Evolutionary conservation across 179 eudicot genomes (phyloP).

Genomic region (Camellia oleifera): DNA sequence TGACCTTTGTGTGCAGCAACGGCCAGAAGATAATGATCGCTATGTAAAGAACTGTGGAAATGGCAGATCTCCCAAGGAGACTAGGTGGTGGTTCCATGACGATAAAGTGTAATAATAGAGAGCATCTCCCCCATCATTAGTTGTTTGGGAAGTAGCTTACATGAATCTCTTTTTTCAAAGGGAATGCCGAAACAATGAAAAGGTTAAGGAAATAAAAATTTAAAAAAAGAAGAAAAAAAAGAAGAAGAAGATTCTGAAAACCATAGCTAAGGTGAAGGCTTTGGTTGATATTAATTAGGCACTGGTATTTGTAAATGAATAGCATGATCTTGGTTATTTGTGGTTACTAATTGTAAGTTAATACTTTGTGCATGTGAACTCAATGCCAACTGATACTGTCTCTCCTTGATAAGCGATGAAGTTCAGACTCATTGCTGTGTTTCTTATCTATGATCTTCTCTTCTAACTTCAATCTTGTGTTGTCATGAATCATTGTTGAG

Average conservation of each 20-base stretch:
- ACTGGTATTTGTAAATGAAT: conserved; percentile 7
- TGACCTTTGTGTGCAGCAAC: conserved; percentile 49
- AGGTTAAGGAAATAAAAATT: background rate
- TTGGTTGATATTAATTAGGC: background rate
- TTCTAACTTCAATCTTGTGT: background rate
- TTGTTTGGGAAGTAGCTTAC: background rate
- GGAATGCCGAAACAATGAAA: background rate
- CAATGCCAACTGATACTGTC: background rate
- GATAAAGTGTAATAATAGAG: conserved; percentile 54
- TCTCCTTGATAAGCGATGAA: background rate
- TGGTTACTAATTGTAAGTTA: background rate
- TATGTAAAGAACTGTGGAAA: conserved; percentile 59
- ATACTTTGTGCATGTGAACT: background rate
- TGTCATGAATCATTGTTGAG: background rate
- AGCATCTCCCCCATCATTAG: background rate
- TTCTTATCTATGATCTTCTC: background rate
- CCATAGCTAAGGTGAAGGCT: background rate
- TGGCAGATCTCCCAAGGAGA: conserved; percentile 84
- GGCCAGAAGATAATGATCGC: conserved; percentile 73
- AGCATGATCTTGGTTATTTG: background rate
- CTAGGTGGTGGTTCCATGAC: conserved; percentile 95
- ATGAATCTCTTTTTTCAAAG: background rate
- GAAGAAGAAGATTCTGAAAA: background rate
- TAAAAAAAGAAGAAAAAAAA: background rate
- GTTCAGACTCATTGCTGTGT: background rate